These are phyloP conservation scores for Pseudopyrenochaeta lycopersici DNA, from an alignment of 2,329 filamentous ascomycete species.

Conservation along the genomic window DNA sequence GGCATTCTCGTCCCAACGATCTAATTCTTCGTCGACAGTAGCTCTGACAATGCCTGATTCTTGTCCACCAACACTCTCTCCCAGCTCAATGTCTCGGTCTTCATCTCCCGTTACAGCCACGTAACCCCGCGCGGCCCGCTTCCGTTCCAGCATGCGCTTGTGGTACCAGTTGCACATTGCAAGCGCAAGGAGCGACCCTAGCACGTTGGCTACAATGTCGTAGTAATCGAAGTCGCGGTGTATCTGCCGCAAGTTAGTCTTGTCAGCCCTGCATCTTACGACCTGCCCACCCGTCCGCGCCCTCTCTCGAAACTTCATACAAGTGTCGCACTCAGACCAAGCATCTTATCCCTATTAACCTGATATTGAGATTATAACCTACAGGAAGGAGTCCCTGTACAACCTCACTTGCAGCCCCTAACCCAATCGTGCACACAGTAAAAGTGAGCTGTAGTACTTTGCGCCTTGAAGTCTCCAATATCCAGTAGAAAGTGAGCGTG, in stretches of 20 bases:
- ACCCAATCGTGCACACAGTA: conserved; percentile 75
- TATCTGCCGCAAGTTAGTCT: conserved; percentile 46
- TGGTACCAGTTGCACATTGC: conserved; percentile 90
- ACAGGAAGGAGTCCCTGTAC: conserved; percentile 75
- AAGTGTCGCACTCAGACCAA: too few relatives aligned
- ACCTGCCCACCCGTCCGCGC: too few relatives aligned
- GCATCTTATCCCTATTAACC: not conserved
- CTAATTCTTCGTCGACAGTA: conserved; percentile 79
- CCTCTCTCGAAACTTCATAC: not conserved
- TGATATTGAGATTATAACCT: conserved; percentile 23
- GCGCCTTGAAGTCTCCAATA: conserved; percentile 87
- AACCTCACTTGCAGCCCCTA: conserved; percentile 79
- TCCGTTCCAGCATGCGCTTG: conserved; percentile 91
- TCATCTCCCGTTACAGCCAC: conserved; percentile 72
- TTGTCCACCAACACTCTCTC: conserved; percentile 65
- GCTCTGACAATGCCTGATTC: conserved; percentile 68
- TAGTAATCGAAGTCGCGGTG: conserved; percentile 73
- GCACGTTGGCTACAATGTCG: conserved; percentile 87
- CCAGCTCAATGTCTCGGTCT: conserved; percentile 75
- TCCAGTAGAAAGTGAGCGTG: conserved; percentile 93
- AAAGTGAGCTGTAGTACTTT: conserved; percentile 86
- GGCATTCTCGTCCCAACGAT: conserved; percentile 92
- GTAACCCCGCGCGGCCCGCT: conserved; percentile 77
- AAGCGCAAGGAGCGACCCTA: conserved; percentile 77
- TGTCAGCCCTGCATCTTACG: too few relatives aligned